Conservation (phyloP, 257 asterid species). For the Capsicum rhomboideum region DNA sequence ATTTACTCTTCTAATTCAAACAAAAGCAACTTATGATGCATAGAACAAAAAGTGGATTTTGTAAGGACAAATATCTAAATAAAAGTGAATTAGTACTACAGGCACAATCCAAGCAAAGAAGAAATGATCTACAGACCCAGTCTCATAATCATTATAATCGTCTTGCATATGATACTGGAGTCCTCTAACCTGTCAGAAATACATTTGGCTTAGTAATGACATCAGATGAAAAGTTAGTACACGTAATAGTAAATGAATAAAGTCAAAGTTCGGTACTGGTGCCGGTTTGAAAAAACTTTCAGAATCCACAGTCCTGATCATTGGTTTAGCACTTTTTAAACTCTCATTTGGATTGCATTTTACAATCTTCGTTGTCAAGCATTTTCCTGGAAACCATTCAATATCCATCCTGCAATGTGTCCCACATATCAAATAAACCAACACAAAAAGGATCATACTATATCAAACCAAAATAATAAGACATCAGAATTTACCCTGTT, state of each 20-base stretch:
- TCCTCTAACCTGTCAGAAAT: conserved; percentile 54
- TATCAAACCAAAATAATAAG: neutral
- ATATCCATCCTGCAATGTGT: conserved; percentile 48
- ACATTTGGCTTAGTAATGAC: neutral
- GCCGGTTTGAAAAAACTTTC: conserved; percentile 80
- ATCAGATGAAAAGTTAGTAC: neutral
- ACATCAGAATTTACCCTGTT: conserved; percentile 58
- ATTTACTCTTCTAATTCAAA: neutral
- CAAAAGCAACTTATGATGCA: neutral
- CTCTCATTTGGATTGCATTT: conserved; percentile 39
- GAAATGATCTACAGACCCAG: conserved; percentile 45
- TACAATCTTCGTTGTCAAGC: conserved; percentile 52
- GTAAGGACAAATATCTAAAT: neutral
- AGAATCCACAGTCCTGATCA: conserved; percentile 53
- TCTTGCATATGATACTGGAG: conserved; percentile 64
- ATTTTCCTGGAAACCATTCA: conserved; percentile 69
- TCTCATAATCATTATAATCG: conserved; percentile 65
- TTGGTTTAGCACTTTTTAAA: conserved; percentile 47
- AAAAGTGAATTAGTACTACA: neutral
- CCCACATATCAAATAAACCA: neutral
- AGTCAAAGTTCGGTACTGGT: neutral
- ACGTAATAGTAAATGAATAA: neutral
- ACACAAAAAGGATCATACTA: neutral
- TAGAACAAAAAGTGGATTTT: neutral
- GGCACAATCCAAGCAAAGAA: neutral